These are phyloP conservation scores for Lagenidium giganteum DNA, from an alignment of 352 stramenopile genomes.

Conservation along the genomic window DNA sequence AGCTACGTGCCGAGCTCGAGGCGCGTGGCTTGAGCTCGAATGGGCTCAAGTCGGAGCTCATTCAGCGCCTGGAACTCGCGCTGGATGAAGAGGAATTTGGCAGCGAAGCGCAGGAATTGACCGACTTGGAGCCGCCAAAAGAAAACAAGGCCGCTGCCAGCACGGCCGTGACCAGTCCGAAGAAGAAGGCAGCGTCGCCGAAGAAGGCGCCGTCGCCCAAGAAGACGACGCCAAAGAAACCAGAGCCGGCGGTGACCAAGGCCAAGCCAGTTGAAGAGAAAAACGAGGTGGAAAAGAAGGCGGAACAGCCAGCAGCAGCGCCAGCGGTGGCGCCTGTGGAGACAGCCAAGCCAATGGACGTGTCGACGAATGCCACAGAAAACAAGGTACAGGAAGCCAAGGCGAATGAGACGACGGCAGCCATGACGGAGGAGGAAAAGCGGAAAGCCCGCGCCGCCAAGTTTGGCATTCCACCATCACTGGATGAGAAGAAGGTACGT, in stretches of 20 bases:
- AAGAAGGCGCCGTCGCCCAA: slow-evolving; percentile 21
- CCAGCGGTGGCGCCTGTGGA: slow-evolving; percentile 1
- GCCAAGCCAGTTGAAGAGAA: slow-evolving; percentile 6
- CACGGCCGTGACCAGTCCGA: slow-evolving; percentile 16
- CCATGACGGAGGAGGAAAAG: slow-evolving; percentile 73
- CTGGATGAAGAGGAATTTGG: slow-evolving; percentile 87
- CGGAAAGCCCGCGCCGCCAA: slow-evolving; percentile 71
- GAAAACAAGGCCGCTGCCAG: slow-evolving; percentile 5
- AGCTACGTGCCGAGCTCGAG: slow-evolving; percentile 81
- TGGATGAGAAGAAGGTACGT: slow-evolving; percentile 73
- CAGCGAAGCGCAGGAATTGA: slow-evolving; percentile 65
- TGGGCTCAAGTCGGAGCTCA: slow-evolving; percentile 86
- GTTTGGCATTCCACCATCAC: slow-evolving; percentile 66
- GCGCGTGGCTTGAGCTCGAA: slow-evolving; percentile 77
- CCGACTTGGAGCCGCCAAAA: slow-evolving; percentile 42
- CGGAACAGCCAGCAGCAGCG: slow-evolving; percentile 4
- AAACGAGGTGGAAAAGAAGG: slow-evolving; percentile 4
- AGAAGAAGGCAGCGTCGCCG: slow-evolving; percentile 20
- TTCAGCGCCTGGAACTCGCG: slow-evolving; percentile 83
- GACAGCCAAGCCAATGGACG: slow-evolving; percentile 5
- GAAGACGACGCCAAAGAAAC: too few species aligned
- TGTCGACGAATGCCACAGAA: slow-evolving; percentile 6
- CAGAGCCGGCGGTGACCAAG: not conserved
- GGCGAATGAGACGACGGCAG: slow-evolving; percentile 18
- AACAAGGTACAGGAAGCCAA: too few species aligned